phyloP scores from a whole-genome alignment of 2,329 filamentous ascomycete species.

The Epichloe sylvatica region DNA sequence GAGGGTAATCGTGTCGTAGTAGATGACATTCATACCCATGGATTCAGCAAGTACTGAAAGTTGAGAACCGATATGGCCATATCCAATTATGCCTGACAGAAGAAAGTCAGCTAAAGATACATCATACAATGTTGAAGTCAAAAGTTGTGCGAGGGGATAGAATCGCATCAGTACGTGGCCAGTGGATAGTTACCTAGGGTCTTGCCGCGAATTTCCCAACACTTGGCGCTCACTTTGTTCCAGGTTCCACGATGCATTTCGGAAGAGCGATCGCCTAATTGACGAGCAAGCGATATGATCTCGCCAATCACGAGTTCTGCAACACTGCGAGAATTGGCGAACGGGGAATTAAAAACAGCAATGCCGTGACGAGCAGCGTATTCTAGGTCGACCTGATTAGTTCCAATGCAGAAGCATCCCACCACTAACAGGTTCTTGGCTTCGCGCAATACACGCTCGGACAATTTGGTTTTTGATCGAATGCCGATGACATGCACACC shows the following conservation, averaged over 20 bases:
- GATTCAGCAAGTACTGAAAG: conserved; percentile 89
- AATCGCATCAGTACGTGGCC: not conserved
- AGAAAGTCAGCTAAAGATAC: not conserved
- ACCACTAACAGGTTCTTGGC: conserved; percentile 92
- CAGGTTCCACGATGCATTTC: conserved; percentile 90
- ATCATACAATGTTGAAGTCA: not conserved
- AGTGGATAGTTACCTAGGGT: conserved; percentile 52
- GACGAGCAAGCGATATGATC: conserved; percentile 81
- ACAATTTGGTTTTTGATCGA: conserved; percentile 93
- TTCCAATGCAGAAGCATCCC: conserved; percentile 98
- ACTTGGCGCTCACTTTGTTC: conserved; percentile 95
- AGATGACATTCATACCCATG: conserved; percentile 97
- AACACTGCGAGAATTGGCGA: conserved; percentile 93
- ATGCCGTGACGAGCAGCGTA: conserved; percentile 76
- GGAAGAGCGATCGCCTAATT: conserved; percentile 81
- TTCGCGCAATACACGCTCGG: conserved; percentile 66
- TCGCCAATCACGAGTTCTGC: conserved; percentile 91
- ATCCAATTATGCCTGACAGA: conserved; percentile 66
- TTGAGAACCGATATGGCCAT: conserved; percentile 94
- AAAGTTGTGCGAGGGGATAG: not conserved
- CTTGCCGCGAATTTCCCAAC: conserved; percentile 98
- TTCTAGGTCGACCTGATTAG: conserved; percentile 82
- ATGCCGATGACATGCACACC: conserved; percentile 97
- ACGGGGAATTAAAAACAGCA: conserved; percentile 97
- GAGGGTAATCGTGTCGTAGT: conserved; percentile 86